These are phyloP conservation scores for Aciculoconidium aculeatum DNA, from an alignment of 805 yeast species.

Conservation along the genomic window DNA sequence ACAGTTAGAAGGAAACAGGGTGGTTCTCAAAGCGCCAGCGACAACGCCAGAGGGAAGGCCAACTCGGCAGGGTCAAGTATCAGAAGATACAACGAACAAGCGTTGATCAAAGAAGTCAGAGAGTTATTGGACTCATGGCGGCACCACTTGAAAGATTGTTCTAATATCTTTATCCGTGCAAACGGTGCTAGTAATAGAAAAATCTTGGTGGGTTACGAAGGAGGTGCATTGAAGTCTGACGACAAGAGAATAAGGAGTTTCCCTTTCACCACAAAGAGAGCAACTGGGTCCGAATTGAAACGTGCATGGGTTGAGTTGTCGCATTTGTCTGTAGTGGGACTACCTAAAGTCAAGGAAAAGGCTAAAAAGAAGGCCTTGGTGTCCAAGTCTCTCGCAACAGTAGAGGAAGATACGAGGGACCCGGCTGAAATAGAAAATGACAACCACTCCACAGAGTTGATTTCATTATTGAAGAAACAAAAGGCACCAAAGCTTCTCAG, in stretches of 20 bases:
- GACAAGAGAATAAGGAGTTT: conserved; percentile 64
- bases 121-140: conserved; percentile 66
- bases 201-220: conserved; percentile 61
- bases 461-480: conserved; percentile 59
- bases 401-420: conserved; percentile 13
- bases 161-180: conserved; percentile 73
- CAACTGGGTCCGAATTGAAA: conserved; percentile 75
- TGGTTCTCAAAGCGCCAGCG: conserved; percentile 91
- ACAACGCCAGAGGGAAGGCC: conserved; percentile 90
- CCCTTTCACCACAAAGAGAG: conserved; percentile 88
- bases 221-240: conserved; percentile 41
- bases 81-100: conserved; percentile 85
- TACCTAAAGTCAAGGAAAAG: conserved; percentile 43
- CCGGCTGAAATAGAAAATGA: conserved; percentile 34
- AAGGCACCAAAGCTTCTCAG: conserved; percentile 69
- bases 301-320: conserved; percentile 79
- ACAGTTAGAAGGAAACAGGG: conserved; percentile 97
- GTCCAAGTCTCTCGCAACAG: conserved; percentile 2
- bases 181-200: conserved; percentile 64
- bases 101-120: conserved; percentile 71
- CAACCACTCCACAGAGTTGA: conserved; percentile 51
- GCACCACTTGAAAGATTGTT: conserved; percentile 51
- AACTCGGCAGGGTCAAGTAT: conserved; percentile 91
- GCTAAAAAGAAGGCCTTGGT: conserved; percentile 10
- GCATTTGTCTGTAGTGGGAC: conserved; percentile 46